Evolutionary conservation across 148 eudicot species (phyloP).

Genomic region (Rhododendron williamsianum): DNA sequence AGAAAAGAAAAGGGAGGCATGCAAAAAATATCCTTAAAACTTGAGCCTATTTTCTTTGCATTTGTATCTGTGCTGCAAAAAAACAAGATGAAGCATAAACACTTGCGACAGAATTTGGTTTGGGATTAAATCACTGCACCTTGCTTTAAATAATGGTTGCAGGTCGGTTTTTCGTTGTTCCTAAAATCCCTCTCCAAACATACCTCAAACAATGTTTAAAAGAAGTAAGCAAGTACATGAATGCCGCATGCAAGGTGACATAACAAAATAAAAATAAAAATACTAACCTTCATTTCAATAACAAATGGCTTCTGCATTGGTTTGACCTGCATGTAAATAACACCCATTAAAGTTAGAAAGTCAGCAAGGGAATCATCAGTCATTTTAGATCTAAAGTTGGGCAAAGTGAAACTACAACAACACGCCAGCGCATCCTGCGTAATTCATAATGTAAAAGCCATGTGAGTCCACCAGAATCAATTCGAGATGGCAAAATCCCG

Average conservation of each 20-base stretch:
- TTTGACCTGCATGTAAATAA: conserved; percentile 47
- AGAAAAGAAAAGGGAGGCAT: background rate
- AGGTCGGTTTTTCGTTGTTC: background rate
- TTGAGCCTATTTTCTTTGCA: background rate
- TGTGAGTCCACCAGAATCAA: too few relatives aligned
- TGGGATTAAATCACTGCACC: background rate
- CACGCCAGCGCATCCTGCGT: background rate
- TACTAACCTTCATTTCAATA: conserved; percentile 61
- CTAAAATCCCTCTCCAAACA: background rate
- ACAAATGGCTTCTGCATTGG: conserved; percentile 41
- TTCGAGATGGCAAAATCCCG: background rate
- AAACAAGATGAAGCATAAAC: background rate
- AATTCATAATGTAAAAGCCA: background rate
- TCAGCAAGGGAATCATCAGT: background rate
- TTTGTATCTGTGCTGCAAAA: background rate
- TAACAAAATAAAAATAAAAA: conserved; percentile 10
- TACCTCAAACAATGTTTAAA: background rate
- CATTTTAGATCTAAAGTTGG: background rate
- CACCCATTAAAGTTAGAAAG: conserved; percentile 9
- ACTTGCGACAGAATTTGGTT: background rate
- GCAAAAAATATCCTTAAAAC: background rate
- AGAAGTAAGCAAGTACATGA: background rate
- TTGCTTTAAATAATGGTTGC: background rate
- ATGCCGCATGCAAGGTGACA: background rate
- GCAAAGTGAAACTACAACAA: background rate